A percentile compares a stretch with the other conserved stretches of the same genome.
These are phyloP conservation scores for Chlorokybus atmophyticus DNA, from an alignment of 139 green algal species.

Conservation along the genomic window DNA sequence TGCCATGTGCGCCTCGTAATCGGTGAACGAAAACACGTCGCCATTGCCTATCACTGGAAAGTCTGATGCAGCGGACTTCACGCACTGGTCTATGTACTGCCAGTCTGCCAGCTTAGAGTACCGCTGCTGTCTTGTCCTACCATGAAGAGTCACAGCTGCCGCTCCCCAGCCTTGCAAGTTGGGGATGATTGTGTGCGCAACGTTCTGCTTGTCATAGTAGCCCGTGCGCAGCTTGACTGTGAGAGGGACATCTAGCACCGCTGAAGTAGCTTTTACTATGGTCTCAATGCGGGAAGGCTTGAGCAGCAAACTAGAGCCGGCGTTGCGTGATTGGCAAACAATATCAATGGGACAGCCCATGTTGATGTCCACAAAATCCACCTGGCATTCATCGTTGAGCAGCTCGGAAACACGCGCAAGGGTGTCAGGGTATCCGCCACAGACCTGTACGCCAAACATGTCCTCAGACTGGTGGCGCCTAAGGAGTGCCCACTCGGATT, in stretches of 20 bases:
- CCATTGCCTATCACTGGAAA: constrained; percentile 78
- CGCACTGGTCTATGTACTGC: constrained; percentile 33
- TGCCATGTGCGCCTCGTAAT: constrained; percentile 49
- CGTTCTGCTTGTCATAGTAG: constrained; percentile 25
- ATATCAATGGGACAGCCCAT: constrained; percentile 84
- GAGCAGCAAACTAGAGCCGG: constrained; percentile 64
- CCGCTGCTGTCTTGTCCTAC: constrained; percentile 78
- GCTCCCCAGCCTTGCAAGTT: constrained; percentile 50
- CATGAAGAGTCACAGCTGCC: constrained; percentile 79
- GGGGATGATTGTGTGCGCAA: constrained; percentile 58
- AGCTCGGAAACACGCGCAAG: constrained; percentile 58
- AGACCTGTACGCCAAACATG: constrained; percentile 91
- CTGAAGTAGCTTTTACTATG: constrained; percentile 26
- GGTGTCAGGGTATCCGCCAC: constrained; percentile 67
- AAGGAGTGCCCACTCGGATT: constrained; percentile 89
- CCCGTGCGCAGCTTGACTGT: constrained; percentile 82
- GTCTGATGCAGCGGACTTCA: constrained; percentile 27
- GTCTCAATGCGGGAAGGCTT: constrained; percentile 33
- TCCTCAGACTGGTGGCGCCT: constrained; percentile 80
- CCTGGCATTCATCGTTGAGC: constrained; percentile 48
- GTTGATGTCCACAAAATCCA: constrained; percentile 93
- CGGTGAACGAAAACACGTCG: constrained; percentile 63
- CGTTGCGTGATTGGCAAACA: too few species aligned
- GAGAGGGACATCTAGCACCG: constrained; percentile 36
- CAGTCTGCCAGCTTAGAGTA: constrained; percentile 67